Conservation (phyloP, 1,284 basidiomycete species). For the Austroboletus novae-zelandiae region DNA sequence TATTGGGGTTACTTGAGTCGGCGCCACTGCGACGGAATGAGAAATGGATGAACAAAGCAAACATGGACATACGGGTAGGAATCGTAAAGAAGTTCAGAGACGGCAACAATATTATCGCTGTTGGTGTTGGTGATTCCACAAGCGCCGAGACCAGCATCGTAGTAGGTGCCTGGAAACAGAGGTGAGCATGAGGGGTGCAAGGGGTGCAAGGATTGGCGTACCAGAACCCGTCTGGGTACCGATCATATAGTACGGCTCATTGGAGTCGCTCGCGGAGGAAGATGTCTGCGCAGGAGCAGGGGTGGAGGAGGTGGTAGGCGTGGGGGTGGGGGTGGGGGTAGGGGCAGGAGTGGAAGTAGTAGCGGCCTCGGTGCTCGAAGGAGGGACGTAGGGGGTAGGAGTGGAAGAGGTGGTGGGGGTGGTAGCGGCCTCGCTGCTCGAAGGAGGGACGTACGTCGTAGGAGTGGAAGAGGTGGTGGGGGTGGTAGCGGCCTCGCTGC, state of each 20-base stretch:
- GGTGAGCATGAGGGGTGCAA: background rate
- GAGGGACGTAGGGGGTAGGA: too few species aligned
- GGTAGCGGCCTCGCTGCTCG: too few species aligned
- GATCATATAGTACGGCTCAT: slow-evolving; percentile 34
- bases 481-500: background rate
- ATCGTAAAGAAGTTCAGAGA: slow-evolving; percentile 59
- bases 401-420: too few species aligned
- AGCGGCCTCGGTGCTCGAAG: too few species aligned
- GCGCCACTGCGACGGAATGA: slow-evolving; percentile 41
- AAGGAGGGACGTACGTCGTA: too few species aligned
- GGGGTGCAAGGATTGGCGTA: slow-evolving; percentile 15
- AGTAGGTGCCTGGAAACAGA: slow-evolving; percentile 48
- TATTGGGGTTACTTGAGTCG: slow-evolving; percentile 54
- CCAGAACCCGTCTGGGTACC: slow-evolving; percentile 58
- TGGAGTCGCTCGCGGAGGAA: slow-evolving; percentile 8
- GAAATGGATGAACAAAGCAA: background rate
- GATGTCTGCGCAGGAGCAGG: slow-evolving; percentile 18
- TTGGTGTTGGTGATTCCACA: slow-evolving; percentile 63
- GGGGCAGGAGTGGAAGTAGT: too few species aligned
- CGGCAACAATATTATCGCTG: slow-evolving; percentile 58
- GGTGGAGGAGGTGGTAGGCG: slow-evolving; percentile 12
- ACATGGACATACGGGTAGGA: slow-evolving; percentile 52
- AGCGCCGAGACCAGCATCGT: slow-evolving; percentile 60
- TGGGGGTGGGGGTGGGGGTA: slow-evolving; percentile 5
- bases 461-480: too few species aligned